These are phyloP conservation scores for Leptodontidium sp. DNA, from an alignment of 2,329 filamentous ascomycete species.

Conservation along the genomic window DNA sequence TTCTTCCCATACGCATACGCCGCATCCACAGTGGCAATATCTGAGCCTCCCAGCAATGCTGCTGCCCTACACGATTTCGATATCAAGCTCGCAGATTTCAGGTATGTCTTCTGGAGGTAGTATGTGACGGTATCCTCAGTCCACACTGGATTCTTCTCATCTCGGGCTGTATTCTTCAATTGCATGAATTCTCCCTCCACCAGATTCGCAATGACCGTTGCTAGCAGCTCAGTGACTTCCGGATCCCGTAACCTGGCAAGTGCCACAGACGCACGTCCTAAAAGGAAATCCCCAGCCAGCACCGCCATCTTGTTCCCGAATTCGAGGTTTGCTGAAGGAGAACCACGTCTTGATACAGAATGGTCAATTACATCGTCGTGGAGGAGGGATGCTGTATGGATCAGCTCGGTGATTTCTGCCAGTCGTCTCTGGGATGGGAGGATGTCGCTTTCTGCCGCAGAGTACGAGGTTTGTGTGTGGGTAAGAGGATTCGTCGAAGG, in stretches of 20 bases:
- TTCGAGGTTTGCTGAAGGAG: slow-evolving; percentile 88
- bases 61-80: slow-evolving; percentile 94
- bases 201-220: slow-evolving; percentile 95
- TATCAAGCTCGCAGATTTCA: slow-evolving; percentile 95
- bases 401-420: slow-evolving; percentile 96
- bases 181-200: slow-evolving; percentile 99
- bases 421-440: slow-evolving; percentile 91
- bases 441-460: slow-evolving; percentile 67
- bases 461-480: slow-evolving; percentile 41
- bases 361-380: slow-evolving; percentile 99
- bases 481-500: slow-evolving; percentile 60
- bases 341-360: slow-evolving; percentile 82
- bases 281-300: slow-evolving; percentile 92
- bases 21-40: slow-evolving; percentile 83
- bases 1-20: slow-evolving; percentile 95
- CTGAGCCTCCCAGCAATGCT: slow-evolving; percentile 81
- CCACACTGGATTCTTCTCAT: slow-evolving; percentile 85
- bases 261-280: slow-evolving; percentile 92
- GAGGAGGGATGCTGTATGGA: slow-evolving; percentile 94
- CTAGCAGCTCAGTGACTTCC: slow-evolving; percentile 92
- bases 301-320: slow-evolving; percentile 99
- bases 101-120: slow-evolving; percentile 97
- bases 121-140: slow-evolving; percentile 90
- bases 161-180: slow-evolving; percentile 91
- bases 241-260: slow-evolving; percentile 89